A percentile compares a stretch with the other conserved stretches of the same genome.
These are phyloP conservation scores for Exophiala bonariae DNA, from an alignment of 2,329 filamentous ascomycete genomes.

Conservation along the genomic window DNA sequence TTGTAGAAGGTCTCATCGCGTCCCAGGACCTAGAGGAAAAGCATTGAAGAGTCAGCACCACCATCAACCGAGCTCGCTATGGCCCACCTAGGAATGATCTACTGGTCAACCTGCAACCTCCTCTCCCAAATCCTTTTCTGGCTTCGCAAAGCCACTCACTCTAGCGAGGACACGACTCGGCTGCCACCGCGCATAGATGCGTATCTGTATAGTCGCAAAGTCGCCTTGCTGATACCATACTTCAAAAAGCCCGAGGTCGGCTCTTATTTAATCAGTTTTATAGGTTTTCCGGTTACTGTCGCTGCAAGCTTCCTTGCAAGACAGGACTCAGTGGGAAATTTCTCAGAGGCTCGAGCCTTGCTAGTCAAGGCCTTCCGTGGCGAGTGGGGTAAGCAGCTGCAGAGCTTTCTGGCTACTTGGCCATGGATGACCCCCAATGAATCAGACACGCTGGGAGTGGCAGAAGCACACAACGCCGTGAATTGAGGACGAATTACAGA, in stretches of 20 bases:
- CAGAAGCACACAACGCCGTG: neutral
- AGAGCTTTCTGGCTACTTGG: conserved; percentile 7
- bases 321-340: conserved; percentile 1
- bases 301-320: conserved; percentile 10
- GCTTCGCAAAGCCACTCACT: neutral
- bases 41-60: neutral
- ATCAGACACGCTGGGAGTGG: conserved; percentile 1
- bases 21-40: neutral
- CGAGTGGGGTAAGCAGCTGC: conserved; percentile 3
- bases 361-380: conserved; percentile 5
- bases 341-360: conserved; percentile 7
- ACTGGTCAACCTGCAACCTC: conserved; percentile 15
- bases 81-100: conserved; percentile 15
- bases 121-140: conserved; percentile 11
- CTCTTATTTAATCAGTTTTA: conserved; percentile 6
- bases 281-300: conserved; percentile 6
- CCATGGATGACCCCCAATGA: conserved; percentile 3
- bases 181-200: conserved; percentile 4
- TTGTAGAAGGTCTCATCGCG: conserved; percentile 4
- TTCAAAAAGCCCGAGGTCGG: conserved; percentile 4
- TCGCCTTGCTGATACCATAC: conserved; percentile 6
- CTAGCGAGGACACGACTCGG: neutral
- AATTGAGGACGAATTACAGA: conserved; percentile 2
- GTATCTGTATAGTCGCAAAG: conserved; percentile 4
- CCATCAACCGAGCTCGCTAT: conserved; percentile 9